phyloP scores from a whole-genome alignment of 1,284 basidiomycete species.

The Anthracocystis walkeri region DNA sequence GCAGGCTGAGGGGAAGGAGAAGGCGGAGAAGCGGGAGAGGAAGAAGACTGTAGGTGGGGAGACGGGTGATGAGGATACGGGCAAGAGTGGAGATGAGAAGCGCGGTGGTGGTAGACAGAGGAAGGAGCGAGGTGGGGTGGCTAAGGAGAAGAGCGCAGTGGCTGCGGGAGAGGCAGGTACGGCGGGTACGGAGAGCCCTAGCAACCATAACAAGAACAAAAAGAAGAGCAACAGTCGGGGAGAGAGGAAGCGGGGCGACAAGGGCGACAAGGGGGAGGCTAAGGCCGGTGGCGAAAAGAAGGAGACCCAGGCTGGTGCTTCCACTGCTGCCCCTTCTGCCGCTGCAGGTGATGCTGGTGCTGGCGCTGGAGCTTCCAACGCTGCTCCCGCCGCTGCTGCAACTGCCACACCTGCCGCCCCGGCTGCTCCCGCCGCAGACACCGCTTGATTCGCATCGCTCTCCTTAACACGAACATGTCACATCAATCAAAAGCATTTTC shows the following conservation, averaged over 20 bases:
- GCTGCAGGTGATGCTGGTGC: no score
- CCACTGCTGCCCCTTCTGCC: not conserved
- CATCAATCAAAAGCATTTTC: not conserved
- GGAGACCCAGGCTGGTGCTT: not conserved
- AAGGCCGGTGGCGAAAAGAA: not conserved
- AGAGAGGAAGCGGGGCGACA: constrained; percentile 6
- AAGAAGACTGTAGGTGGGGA: constrained; percentile 3
- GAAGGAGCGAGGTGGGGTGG: constrained; percentile 10
- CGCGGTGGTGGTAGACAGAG: not conserved
- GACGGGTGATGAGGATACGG: constrained; percentile 27
- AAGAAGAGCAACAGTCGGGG: constrained; percentile 22
- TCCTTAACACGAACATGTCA: not conserved
- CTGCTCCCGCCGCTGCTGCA: not conserved
- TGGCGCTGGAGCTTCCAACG: constrained; percentile 5
- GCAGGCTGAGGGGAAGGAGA: not conserved
- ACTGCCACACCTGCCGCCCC: not conserved
- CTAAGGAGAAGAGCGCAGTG: constrained; percentile 3
- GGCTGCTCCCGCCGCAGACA: not conserved
- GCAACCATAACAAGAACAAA: constrained; percentile 40
- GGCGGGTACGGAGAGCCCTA: not conserved
- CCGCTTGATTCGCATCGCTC: not conserved
- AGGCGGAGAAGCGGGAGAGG: constrained; percentile 8
- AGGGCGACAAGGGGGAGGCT: constrained; percentile 7
- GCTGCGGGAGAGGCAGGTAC: not conserved
- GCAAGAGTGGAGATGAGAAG: constrained; percentile 33